A percentile compares a stretch with the other conserved stretches of the same genome.
Evolutionary conservation across 306 rosid genomes (phyloP).

Genomic region (Mucuna pruriens): DNA sequence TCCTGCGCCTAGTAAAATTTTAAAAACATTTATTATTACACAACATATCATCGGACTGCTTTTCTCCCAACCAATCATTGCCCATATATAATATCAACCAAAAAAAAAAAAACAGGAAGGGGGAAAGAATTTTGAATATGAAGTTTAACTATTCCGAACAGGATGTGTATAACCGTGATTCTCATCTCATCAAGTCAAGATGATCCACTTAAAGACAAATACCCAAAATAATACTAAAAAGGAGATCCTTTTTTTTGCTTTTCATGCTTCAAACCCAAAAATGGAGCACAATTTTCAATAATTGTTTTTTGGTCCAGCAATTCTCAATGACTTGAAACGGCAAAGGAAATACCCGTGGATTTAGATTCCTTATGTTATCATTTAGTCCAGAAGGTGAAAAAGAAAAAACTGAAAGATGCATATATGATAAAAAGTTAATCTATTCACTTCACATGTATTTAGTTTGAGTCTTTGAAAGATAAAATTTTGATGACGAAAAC

Average conservation of each 20-base stretch:
- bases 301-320: neutral
- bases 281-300: neutral
- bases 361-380: neutral
- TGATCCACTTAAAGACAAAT: conserved; percentile 3
- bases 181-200: neutral
- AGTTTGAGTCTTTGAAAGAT: too few relatives aligned
- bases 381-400: neutral
- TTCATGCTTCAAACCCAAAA: conserved; percentile 17
- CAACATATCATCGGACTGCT: conserved; percentile 28
- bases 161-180: neutral
- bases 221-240: neutral
- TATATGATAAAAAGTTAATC: too few relatives aligned
- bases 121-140: conserved; percentile 26
- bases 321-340: neutral
- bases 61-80: conserved; percentile 41
- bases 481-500: too few relatives aligned
- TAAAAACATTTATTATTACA: conserved; percentile 30
- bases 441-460: too few relatives aligned
- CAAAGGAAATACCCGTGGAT: neutral
- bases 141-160: conserved; percentile 24
- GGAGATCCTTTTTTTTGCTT: neutral
- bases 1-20: conserved; percentile 19
- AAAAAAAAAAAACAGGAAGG: neutral
- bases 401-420: neutral
- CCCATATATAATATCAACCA: conserved; percentile 18